Base-by-base conservation (phyloP, 2,329 filamentous ascomycete genomes). In the Chrysoporthe deuterocubensis region DNA sequence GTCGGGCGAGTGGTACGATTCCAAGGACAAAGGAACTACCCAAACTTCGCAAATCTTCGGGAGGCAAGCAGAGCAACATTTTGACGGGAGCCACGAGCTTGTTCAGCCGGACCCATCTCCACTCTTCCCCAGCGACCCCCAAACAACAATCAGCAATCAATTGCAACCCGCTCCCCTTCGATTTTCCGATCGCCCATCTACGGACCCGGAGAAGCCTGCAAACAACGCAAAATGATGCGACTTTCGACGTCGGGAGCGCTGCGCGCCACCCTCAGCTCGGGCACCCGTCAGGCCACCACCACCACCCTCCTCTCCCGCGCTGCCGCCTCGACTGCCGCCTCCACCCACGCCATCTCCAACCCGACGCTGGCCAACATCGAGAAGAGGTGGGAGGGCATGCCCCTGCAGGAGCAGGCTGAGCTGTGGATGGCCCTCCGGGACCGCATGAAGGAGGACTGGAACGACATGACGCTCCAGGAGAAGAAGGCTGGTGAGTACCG, bases 341-440 rank as follows among this genome's bases (percentile, higher is more conserved):
- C 88, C 76, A 89, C 91, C 75, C 94, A 97, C 81, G 94, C 95
- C 80, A 96, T 99, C 83, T 96, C 94, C 78, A 98, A 97, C 86
- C 96, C 96, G 75, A 97, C 93, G 69, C 89, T 99, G 78, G 92
- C 93, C 82, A 94, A 97, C 84, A 98, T 99, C 79, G 96, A 99
- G 90, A 97, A 97, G 91, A 89, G 96, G 86, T 99, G 96, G 96
- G 96, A 99, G 86, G 89, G 86, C 72, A 94, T 98, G 92, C 94
- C 95, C 69, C 93, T 96, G 72, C 94, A 97, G 87, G 96, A 99
- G 89, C 96, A 99, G 89, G 96, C 96, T 74, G 96, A 99, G 80
- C 86, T 99, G 76, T 99, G 96, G 96, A 99, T 99, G 96, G 87
- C 92, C 75, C 87, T 99, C 81, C 90, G 96, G 82, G 96, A 99